Conservation (phyloP, 2,329 filamentous ascomycete species). For the Aureobasidium melanogenum region DNA sequence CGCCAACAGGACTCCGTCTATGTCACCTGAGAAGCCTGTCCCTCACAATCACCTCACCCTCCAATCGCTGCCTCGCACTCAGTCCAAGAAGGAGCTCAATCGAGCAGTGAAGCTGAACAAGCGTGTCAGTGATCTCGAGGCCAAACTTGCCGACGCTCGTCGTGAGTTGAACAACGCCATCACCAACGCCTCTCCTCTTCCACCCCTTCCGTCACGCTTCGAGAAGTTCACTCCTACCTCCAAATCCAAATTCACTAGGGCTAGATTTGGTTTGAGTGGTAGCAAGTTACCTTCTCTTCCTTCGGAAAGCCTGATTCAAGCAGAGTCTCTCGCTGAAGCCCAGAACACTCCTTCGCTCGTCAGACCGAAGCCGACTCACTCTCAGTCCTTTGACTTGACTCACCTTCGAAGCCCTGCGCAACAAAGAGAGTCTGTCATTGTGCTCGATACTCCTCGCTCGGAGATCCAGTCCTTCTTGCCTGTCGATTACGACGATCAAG, state of each 20-base stretch:
- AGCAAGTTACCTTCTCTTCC: constrained; percentile 28
- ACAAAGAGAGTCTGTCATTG: constrained; percentile 2
- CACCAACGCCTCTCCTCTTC: constrained; percentile 32
- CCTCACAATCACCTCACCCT: neutral
- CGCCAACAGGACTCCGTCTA: constrained; percentile 3
- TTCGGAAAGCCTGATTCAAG: constrained; percentile 30
- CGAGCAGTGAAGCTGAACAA: constrained; percentile 50
- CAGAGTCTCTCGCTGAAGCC: constrained; percentile 15
- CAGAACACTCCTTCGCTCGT: constrained; percentile 5
- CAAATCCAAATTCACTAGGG: constrained; percentile 20
- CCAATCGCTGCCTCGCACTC: constrained; percentile 34
- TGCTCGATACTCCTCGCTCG: neutral
- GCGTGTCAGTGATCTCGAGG: constrained; percentile 52
- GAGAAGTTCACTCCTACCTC: constrained; percentile 28
- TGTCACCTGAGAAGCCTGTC: constrained; percentile 23
- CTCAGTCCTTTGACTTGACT: constrained; percentile 1
- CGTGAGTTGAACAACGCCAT: constrained; percentile 45
- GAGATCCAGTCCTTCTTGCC: neutral
- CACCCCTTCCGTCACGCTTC: constrained; percentile 27
- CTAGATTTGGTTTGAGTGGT: constrained; percentile 28
- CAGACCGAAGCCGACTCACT: neutral
- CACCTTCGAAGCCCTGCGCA: neutral
- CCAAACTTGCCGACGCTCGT: constrained; percentile 47
- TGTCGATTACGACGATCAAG: neutral
- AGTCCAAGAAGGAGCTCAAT: constrained; percentile 48